Evolutionary conservation across 306 rosid species (phyloP).

Genomic region (Rubus parviflorus): DNA sequence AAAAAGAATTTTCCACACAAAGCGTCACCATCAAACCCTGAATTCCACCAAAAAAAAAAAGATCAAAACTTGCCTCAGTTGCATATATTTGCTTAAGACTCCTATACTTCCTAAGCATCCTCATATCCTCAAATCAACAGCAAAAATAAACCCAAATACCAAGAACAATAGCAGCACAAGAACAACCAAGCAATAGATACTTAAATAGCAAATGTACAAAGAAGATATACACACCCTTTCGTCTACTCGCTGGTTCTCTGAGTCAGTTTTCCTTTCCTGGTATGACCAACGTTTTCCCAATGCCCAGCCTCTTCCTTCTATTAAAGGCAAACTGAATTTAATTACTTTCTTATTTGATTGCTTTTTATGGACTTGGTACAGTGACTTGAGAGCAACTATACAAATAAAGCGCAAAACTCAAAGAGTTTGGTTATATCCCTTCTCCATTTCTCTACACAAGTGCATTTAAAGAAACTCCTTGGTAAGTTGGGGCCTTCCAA

Average conservation of each 20-base stretch:
- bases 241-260: background rate
- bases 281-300: too few species aligned
- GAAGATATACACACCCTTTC: background rate
- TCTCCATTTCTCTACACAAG: too few species aligned
- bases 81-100: background rate
- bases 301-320: too few species aligned
- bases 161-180: background rate
- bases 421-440: too few species aligned
- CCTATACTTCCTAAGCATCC: background rate
- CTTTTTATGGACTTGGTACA: background rate
- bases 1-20: background rate
- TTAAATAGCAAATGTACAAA: too few species aligned
- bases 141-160: background rate
- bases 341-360: too few species aligned
- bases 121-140: background rate
- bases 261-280: too few species aligned
- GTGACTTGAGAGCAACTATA: too few species aligned
- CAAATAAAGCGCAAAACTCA: too few species aligned
- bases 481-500: too few species aligned
- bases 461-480: too few species aligned
- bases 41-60: background rate
- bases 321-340: too few species aligned
- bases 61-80: slow-evolving; percentile 3
- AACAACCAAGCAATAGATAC: background rate
- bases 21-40: background rate